These are phyloP conservation scores for Nyctanthes arbortristis DNA, from an alignment of 257 asterid genomes.

Conservation along the genomic window DNA sequence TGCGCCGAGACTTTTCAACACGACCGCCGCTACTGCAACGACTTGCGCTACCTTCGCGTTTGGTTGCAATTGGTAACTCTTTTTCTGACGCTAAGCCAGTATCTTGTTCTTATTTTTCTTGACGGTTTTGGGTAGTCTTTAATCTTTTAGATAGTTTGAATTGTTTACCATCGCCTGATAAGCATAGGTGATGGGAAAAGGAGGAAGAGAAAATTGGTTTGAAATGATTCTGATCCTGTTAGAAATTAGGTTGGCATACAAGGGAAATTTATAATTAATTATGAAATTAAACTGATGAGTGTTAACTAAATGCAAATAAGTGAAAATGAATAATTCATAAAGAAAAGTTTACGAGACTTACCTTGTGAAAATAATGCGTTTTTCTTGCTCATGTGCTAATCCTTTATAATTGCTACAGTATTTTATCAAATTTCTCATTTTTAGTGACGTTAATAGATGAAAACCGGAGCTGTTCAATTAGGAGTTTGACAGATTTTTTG, in stretches of 20 bases:
- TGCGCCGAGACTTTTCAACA: constrained; percentile 70
- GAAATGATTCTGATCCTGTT: background rate
- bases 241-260: background rate
- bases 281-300: background rate
- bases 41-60: constrained; percentile 88
- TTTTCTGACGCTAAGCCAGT: background rate
- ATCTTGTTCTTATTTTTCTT: background rate
- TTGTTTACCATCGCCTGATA: background rate
- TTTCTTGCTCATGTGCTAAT: background rate
- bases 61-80: constrained; percentile 85
- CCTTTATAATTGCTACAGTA: background rate
- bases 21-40: constrained; percentile 79
- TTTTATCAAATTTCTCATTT: background rate
- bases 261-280: background rate
- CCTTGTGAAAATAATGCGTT: background rate
- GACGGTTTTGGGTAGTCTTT: background rate
- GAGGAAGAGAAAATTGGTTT: background rate
- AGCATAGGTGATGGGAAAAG: background rate
- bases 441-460: background rate
- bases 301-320: background rate
- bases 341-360: background rate
- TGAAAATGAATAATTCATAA: background rate
- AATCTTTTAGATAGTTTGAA: background rate
- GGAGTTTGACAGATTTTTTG: background rate
- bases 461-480: too few species aligned